Conservation (phyloP, 176 grass and related monocot species). For the Musa beccarii region DNA sequence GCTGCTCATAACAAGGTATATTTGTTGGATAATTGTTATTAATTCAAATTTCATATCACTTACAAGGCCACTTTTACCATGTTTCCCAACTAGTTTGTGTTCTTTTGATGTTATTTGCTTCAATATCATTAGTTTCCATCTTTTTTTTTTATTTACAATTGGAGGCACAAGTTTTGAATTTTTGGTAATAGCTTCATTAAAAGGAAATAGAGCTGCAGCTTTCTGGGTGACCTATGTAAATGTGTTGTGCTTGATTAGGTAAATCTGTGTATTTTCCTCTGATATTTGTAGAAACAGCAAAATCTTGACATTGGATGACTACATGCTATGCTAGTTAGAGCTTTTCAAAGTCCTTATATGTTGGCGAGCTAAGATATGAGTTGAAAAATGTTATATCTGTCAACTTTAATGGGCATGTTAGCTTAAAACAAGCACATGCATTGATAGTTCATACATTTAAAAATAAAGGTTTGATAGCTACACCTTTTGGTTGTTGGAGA, state of each 20-base stretch:
- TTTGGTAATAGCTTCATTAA: not conserved
- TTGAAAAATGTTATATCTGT: no score
- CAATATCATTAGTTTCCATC: not conserved
- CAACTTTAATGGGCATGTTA: no score
- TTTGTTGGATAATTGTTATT: not conserved
- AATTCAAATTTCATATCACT: not conserved
- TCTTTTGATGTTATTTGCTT: not conserved
- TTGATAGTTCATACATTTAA: no score
- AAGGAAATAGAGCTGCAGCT: not conserved
- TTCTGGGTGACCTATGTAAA: not conserved
- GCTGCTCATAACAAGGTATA: slow-evolving; percentile 96
- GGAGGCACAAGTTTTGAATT: not conserved
- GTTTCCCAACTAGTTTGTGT: no score
- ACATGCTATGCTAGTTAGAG: not conserved
- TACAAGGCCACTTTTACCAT: not conserved
- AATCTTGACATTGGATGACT: no score
- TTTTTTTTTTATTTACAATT: not conserved
- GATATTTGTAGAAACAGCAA: not conserved
- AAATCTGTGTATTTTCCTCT: not conserved
- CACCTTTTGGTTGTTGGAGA: no score
- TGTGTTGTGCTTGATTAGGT: not conserved
- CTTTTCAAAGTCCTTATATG: not conserved
- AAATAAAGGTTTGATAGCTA: no score
- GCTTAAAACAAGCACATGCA: no score
- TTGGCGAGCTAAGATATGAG: no score